Evolutionary conservation across 805 yeast genomes (phyloP).

Genomic region (Myxozyma mucilagina): DNA sequence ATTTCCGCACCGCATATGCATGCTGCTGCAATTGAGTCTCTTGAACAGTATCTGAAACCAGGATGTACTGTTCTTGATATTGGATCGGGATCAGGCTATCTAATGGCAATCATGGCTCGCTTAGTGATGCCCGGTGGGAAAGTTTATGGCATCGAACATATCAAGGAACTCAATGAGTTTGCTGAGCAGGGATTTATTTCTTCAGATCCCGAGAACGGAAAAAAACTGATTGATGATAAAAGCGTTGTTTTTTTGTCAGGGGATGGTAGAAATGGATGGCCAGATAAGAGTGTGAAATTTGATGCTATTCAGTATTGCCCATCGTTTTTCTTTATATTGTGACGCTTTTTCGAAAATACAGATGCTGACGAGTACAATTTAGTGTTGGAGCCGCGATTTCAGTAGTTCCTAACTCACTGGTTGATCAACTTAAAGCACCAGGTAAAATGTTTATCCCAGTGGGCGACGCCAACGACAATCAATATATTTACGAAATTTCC

Average conservation of each 20-base stretch:
- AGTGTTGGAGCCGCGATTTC: slow-evolving; percentile 27
- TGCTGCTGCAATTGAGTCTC: slow-evolving; percentile 23
- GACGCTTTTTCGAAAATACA: background rate
- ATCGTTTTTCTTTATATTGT: background rate
- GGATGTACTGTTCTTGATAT: slow-evolving; percentile 30
- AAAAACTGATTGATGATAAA: slow-evolving; percentile 8
- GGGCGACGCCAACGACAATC: slow-evolving; percentile 12
- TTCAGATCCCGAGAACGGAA: slow-evolving; percentile 11
- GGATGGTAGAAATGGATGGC: slow-evolving; percentile 29
- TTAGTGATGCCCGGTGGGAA: slow-evolving; percentile 26
- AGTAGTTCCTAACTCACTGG: slow-evolving; percentile 21
- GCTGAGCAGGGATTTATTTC: slow-evolving; percentile 7
- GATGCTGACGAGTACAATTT: too few relatives aligned
- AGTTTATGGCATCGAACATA: slow-evolving; percentile 30
- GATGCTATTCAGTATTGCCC: slow-evolving; percentile 31
- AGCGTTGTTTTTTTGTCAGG: slow-evolving; percentile 17
- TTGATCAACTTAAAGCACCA: slow-evolving; percentile 20
- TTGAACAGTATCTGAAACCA: slow-evolving; percentile 20
- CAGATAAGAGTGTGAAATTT: slow-evolving; percentile 18
- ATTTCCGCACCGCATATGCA: slow-evolving; percentile 36
- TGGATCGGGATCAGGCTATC: slow-evolving; percentile 33
- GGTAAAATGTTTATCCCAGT: slow-evolving; percentile 33
- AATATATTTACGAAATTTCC: slow-evolving; percentile 22
- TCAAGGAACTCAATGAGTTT: slow-evolving; percentile 17
- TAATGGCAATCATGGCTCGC: slow-evolving; percentile 25